Conservation (phyloP, 2,329 filamentous ascomycete species). For the Emericellopsis atlantica region DNA sequence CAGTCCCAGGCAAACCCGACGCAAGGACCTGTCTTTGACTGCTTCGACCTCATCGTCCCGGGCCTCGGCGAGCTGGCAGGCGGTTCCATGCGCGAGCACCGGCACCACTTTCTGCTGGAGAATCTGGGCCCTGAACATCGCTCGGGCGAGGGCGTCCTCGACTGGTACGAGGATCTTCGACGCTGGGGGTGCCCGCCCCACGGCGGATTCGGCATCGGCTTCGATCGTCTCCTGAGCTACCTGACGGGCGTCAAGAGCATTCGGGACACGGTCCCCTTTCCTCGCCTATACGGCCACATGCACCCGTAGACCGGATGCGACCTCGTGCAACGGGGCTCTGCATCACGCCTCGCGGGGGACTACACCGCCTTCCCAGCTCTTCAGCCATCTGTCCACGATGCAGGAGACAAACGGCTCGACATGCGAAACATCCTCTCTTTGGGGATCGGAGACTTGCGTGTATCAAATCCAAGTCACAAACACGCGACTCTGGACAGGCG, state of each 20-base stretch:
- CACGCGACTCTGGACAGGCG: too few species aligned
- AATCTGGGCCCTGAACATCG: constrained; percentile 58
- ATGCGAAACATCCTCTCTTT: too few species aligned
- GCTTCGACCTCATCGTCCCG: constrained; percentile 81
- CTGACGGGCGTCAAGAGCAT: constrained; percentile 71
- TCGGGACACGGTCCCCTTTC: constrained; percentile 77
- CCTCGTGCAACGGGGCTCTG: too few species aligned
- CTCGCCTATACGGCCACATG: constrained; percentile 56
- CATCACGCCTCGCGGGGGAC: too few species aligned
- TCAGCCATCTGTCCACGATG: too few species aligned
- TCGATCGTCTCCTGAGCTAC: constrained; percentile 78
- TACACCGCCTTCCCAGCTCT: too few species aligned
- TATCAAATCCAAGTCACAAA: too few species aligned
- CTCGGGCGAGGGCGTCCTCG: constrained; percentile 26
- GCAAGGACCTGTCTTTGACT: constrained; percentile 46
- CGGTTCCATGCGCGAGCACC: constrained; percentile 80
- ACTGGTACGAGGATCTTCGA: constrained; percentile 83
- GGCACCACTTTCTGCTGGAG: constrained; percentile 50
- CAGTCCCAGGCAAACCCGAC: constrained; percentile 13
- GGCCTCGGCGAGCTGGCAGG: constrained; percentile 79
- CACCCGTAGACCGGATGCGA: constrained; percentile 31
- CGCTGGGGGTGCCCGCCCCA: constrained; percentile 87
- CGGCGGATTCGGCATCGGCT: constrained; percentile 82
- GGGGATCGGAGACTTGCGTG: too few species aligned
- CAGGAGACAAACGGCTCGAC: too few species aligned